Percentiles rank a stretch among this genome's conserved stretches.
Evolutionary conservation across 129 eudicot genomes (phyloP).

Genomic region (Artemisia annua): DNA sequence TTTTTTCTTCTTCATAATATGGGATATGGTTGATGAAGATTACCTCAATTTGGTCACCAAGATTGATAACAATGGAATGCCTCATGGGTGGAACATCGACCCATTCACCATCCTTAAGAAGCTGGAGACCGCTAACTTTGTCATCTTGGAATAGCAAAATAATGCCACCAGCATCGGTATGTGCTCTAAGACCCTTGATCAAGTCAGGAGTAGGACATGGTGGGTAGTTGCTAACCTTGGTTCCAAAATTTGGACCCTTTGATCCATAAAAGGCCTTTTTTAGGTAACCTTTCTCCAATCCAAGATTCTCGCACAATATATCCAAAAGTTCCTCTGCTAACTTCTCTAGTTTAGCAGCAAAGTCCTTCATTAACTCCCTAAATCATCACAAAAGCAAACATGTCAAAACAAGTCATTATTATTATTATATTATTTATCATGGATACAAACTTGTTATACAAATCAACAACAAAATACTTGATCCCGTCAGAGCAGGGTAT

Average conservation of each 20-base stretch:
- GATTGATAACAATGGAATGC: conserved; percentile 73
- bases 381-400: conserved; percentile 25
- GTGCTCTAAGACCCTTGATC: conserved; percentile 81
- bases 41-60: conserved; percentile 78
- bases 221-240: conserved; percentile 80
- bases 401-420: conserved; percentile 2
- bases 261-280: conserved; percentile 69
- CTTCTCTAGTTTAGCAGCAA: conserved; percentile 54
- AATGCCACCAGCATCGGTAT: conserved; percentile 79
- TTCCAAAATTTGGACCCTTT: conserved; percentile 70
- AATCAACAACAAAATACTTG: too few species aligned
- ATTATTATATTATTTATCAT: not conserved
- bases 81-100: conserved; percentile 77
- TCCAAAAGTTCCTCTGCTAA: conserved; percentile 64
- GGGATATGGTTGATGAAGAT: not conserved
- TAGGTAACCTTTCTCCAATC: conserved; percentile 69
- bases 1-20: not conserved
- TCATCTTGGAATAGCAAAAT: conserved; percentile 76
- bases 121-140: conserved; percentile 74
- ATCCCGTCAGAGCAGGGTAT: too few species aligned
- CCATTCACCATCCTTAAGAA: conserved; percentile 74
- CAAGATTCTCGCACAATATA: conserved; percentile 66
- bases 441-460: too few species aligned
- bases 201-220: conserved; percentile 78
- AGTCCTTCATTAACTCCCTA: conserved; percentile 62